Evolutionary conservation across 2,329 filamentous ascomycete species (phyloP), one percentile per base, ranked within the genome.

Genomic region (Ceratocystis diversiconidia): DNA sequence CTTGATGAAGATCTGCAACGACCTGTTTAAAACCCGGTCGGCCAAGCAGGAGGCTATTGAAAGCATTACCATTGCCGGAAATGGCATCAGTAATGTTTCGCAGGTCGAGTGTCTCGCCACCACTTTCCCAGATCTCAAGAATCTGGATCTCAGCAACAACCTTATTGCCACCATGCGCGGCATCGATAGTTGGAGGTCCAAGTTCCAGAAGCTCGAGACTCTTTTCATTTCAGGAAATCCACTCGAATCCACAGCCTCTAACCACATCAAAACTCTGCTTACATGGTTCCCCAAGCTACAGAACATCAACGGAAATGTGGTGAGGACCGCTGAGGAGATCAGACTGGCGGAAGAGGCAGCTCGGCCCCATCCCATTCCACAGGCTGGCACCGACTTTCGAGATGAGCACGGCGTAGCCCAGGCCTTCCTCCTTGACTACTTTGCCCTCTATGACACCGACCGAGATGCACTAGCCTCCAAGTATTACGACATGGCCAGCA

Each of bases 71-170:
- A 81, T 99, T 12, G 85, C 88, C 19, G 84, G 85, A 73, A 97
- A 97, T 75, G 84, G 85, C 68, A 85, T 97, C 59, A 78, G 83
- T 62, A 86, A 88, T 69, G 82, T 96, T 46, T 74, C 78, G 22
- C 82, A 87, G 64, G 87, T 97, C 62, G 89, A 87, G 63, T 80
- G 85, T 0, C 80, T 97, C 1, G 85, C 90, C 8, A 82, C 84
- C 63, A 90, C 89, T 0, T 89, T 97, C 65, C 90, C 92, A 0
- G 87, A 92, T 68, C 79, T 97, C 67, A 86, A 90, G 73, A 92
- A 96, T 70, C 83, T 99, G 12, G 92, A 96, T 70, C 82, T 97
- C 30, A 94, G 90, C 65, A 84, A 86, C 72, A 97, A 97, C 75
- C 83, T 85, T 50, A 84, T 99, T 70, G 79, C 81, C 67, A 84